These are phyloP conservation scores for Stropharia rugosoannulata DNA, from an alignment of 768 basidiomycete species.

Conservation along the genomic window DNA sequence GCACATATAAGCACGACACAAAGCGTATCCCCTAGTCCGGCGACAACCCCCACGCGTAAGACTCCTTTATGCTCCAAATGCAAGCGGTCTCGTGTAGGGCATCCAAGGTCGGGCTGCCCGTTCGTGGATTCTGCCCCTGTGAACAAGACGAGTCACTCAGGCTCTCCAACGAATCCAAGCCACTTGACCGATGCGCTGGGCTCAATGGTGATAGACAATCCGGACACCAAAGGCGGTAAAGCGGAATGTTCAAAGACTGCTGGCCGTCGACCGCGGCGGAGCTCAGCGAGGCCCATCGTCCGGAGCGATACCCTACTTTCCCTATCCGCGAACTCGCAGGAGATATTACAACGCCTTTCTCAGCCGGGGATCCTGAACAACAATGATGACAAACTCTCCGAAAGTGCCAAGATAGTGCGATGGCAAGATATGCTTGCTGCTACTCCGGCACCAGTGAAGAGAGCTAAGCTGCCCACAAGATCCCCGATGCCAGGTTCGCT, in stretches of 20 bases:
- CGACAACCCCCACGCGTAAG: conserved; percentile 44
- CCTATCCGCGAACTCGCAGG: conserved; percentile 44
- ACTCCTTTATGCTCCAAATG: conserved; percentile 55
- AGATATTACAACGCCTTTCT: conserved; percentile 44
- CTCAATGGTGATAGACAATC: conserved; percentile 41
- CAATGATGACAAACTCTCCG: conserved; percentile 25
- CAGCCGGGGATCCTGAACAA: conserved; percentile 42
- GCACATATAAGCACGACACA: background rate
- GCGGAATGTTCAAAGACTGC: conserved; percentile 33
- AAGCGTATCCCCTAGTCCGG: conserved; percentile 11
- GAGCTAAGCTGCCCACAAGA: conserved; percentile 24
- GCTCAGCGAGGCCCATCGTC: conserved; percentile 23
- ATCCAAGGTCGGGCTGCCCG: conserved; percentile 65
- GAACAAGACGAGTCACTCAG: conserved; percentile 6
- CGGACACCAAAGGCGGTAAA: conserved; percentile 19
- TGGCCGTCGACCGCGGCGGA: conserved; percentile 32
- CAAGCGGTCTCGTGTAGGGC: conserved; percentile 51
- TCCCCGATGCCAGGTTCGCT: conserved; percentile 59
- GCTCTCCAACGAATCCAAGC: conserved; percentile 7
- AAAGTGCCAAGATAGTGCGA: conserved; percentile 29
- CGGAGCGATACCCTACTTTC: conserved; percentile 48
- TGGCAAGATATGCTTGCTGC: conserved; percentile 30
- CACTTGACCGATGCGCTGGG: conserved; percentile 41
- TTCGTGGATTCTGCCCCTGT: conserved; percentile 30
- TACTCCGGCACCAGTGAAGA: conserved; percentile 17